Conservation (phyloP, 768 basidiomycete species). For the Chiua virens region DNA sequence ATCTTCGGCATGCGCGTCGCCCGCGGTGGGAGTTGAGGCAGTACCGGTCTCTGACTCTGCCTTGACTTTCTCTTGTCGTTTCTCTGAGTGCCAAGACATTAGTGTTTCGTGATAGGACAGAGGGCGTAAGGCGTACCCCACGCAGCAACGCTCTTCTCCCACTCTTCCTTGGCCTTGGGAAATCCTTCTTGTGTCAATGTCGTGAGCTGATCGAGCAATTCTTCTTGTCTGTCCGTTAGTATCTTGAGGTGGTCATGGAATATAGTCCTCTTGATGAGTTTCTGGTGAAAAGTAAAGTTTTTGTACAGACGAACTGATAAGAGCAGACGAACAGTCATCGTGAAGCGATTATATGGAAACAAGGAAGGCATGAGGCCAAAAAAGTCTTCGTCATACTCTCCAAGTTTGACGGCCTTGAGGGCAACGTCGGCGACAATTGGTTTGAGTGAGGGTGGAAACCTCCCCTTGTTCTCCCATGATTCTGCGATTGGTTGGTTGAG, state of each 20-base stretch:
- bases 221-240: constrained; percentile 66
- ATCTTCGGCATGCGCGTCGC: constrained; percentile 33
- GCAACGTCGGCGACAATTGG: constrained; percentile 71
- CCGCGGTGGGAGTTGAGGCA: constrained; percentile 30
- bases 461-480: constrained; percentile 78
- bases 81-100: constrained; percentile 34
- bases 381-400: constrained; percentile 90
- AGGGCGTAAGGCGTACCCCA: constrained; percentile 55
- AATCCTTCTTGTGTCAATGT: constrained; percentile 65
- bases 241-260: constrained; percentile 70
- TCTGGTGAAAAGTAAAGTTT: constrained; percentile 44
- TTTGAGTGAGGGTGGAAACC: constrained; percentile 84
- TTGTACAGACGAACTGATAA: neutral
- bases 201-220: constrained; percentile 61
- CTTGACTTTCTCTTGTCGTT: constrained; percentile 57
- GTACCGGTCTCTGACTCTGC: constrained; percentile 33
- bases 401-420: constrained; percentile 74
- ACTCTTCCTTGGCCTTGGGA: constrained; percentile 69
- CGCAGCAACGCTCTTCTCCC: constrained; percentile 62
- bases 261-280: constrained; percentile 90
- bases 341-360: constrained; percentile 95
- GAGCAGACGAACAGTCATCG: constrained; percentile 67
- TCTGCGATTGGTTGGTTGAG: constrained; percentile 42
- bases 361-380: constrained; percentile 84
- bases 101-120: neutral